Conservation (phyloP, 2,329 filamentous ascomycete species). For the Daldinia sp. region DNA sequence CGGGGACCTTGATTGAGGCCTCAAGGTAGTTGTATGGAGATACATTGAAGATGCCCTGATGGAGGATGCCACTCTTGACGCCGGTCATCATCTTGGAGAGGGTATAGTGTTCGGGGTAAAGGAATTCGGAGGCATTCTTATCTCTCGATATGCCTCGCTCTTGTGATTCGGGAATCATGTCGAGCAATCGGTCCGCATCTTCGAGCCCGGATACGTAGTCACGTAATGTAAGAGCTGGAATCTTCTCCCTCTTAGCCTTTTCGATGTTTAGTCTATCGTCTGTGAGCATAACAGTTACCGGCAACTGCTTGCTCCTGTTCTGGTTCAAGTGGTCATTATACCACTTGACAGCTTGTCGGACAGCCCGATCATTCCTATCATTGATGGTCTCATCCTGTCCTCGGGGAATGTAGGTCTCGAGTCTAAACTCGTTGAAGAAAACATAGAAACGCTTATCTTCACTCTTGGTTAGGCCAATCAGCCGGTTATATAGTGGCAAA, state of each 20-base stretch:
- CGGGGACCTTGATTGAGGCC: conserved; percentile 86
- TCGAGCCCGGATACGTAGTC: conserved; percentile 87
- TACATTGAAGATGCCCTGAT: conserved; percentile 95
- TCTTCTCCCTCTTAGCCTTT: conserved; percentile 78
- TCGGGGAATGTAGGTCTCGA: conserved; percentile 86
- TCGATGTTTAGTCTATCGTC: conserved; percentile 88
- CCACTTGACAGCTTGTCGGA: conserved; percentile 87
- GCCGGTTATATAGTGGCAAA: conserved; percentile 90
- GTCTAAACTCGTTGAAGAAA: conserved; percentile 97
- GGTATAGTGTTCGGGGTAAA: conserved; percentile 90
- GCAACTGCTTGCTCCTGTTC: conserved; percentile 68
- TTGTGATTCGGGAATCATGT: conserved; percentile 88
- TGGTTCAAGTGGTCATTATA: conserved; percentile 82
- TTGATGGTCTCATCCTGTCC: conserved; percentile 87
- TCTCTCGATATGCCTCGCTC: conserved; percentile 71
- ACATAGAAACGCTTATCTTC: conserved; percentile 98
- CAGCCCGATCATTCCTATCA: conserved; percentile 93
- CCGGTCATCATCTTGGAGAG: conserved; percentile 95
- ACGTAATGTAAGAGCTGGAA: conserved; percentile 72
- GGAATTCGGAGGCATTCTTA: conserved; percentile 69
- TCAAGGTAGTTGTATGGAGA: conserved; percentile 98
- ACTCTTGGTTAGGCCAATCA: conserved; percentile 90
- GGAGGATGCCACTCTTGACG: conserved; percentile 84
- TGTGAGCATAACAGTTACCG: conserved; percentile 89
- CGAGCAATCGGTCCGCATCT: conserved; percentile 83